Evolutionary conservation across 441 rosid species (phyloP), one percentile per base, ranked within the genome.

Genomic region (Pelargonium fulgidum): DNA sequence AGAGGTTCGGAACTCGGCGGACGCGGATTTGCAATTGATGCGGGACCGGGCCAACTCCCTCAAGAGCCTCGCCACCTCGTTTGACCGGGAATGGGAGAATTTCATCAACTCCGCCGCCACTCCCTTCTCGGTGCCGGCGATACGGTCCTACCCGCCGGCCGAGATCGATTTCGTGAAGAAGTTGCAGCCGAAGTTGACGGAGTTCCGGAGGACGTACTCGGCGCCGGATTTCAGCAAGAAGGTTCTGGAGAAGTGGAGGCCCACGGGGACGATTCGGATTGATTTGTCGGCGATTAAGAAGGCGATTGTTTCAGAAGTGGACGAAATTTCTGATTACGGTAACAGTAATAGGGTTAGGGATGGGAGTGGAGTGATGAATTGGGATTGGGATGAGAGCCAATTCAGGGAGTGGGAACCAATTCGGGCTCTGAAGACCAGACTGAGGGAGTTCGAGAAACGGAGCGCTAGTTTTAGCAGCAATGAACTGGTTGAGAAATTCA

Each of bases 161-260:
- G 96, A 94, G 74, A 87, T 86, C 45, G 91, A 89, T 20, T 86
- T 91, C 77, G 86, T 89, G 77, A 91, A 88, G 89, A 91, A 81
- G 77, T 81, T 91, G 74, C 90, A 81, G 86, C 99, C 99, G 17
- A 93, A 89, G 81, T 81, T 89, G 29, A 79, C 89, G 67, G 99
- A 93, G 83, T 83, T 93, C 36, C 87, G 96, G 50, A 82, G 96
- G 85, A 90, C 80, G n/a, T 93, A 91, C 72, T 91, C 96, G 44
- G 93, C 93, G n/a, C 98, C 97, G 61, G 95, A 86, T 71, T 85
- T 93, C 12, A 93, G 98, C 52, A 84, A 87, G 76, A 88, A 81
- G 71, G 98, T 91, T 44, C 75, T 89, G 80, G 93, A 87, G 89
- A 89, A 82, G 78, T 91, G 93, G 99, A 85, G 84, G 1, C 89